Base-by-base conservation (phyloP, 176 grass and related monocot genomes). In the Triticum timopheevii region DNA sequence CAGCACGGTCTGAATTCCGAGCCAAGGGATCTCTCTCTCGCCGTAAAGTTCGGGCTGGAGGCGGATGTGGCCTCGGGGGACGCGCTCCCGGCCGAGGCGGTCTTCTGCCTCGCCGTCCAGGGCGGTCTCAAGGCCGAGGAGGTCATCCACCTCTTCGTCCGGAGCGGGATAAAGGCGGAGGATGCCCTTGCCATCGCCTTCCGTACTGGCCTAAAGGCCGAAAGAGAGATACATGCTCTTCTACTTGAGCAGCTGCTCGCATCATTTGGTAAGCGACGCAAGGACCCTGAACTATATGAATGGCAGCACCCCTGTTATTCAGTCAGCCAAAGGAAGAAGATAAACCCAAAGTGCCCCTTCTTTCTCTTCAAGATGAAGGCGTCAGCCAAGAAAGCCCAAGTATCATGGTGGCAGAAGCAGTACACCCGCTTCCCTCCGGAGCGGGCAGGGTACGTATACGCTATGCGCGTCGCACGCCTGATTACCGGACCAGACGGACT, bases 311-410 rank as follows among this genome's bases (percentile, higher is more conserved):
- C 72, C 8, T 15, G 5, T 27, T 28, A 65, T 65, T 65, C 24
- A 9, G 25, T 76, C 73, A 76, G 15, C 45, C 8, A 49, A 2
- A 35, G 23, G 23, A 62, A 63, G 20, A 38, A 15, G 3, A 80
- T 23, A 8, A 30, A 58, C 3, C 64, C 64, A 0, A 31, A 5
- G 64, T 81, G 78, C 22, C 38, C 78, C 13, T 80, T 81, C 63
- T 22, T 67, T 22, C 58, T 63, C 38, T 67, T 81, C 79, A 67
- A 11, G 79, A n/a, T 81, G 27, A 49, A 68, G 40, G 79, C 62
- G 4, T 81, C 79, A 0, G 64, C 42, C 8, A 47, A 52, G 40
- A 66, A 20, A 6, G 79, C 9, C 2, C 62, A 67, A 6, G 24
- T 67, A 1, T 67, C 25, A 25, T 81, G 79, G 63, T 65, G 15